A percentile compares a stretch with the other conserved stretches of the same genome.
These are phyloP conservation scores for Emergomyces africanus DNA, from an alignment of 2,329 filamentous ascomycete genomes.

Conservation along the genomic window DNA sequence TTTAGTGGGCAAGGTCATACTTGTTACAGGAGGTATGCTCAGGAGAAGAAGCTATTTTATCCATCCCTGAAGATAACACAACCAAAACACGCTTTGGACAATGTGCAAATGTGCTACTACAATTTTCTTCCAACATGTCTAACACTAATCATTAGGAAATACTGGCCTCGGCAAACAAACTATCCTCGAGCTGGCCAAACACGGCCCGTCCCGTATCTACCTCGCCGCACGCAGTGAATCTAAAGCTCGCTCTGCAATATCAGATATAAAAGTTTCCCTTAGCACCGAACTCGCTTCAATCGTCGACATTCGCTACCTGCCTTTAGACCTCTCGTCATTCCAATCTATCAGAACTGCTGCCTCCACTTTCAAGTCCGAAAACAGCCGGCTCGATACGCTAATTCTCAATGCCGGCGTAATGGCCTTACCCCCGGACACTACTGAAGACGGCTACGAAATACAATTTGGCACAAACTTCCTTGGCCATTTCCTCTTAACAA, in stretches of 20 bases:
- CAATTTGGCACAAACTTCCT: conserved; percentile 37
- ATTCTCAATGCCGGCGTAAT: conserved; percentile 38
- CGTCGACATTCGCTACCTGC: conserved; percentile 32
- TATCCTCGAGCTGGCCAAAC: conserved; percentile 36
- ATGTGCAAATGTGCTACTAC: background rate
- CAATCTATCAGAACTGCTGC: conserved; percentile 36
- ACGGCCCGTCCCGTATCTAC: conserved; percentile 42
- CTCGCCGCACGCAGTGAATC: conserved; percentile 38
- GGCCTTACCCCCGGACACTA: conserved; percentile 26
- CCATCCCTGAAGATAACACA: background rate
- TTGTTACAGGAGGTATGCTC: conserved; percentile 38
- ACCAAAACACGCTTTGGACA: background rate
- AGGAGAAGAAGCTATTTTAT: background rate
- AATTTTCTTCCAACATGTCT: background rate
- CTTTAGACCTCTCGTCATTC: conserved; percentile 40
- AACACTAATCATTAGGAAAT: conserved; percentile 24
- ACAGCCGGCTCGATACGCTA: conserved; percentile 32
- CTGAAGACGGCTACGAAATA: conserved; percentile 31
- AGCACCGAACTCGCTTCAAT: conserved; percentile 10
- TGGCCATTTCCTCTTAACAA: conserved; percentile 34
- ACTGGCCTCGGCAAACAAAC: conserved; percentile 36
- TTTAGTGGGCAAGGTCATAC: conserved; percentile 37
- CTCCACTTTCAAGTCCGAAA: conserved; percentile 26
- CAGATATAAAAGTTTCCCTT: conserved; percentile 25
- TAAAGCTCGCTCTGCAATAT: conserved; percentile 33